Percentiles rank a stretch among this genome's conserved stretches.
These are phyloP conservation scores for Tylopilus rubrobrunneus DNA, from an alignment of 768 basidiomycete genomes.

Conservation along the genomic window DNA sequence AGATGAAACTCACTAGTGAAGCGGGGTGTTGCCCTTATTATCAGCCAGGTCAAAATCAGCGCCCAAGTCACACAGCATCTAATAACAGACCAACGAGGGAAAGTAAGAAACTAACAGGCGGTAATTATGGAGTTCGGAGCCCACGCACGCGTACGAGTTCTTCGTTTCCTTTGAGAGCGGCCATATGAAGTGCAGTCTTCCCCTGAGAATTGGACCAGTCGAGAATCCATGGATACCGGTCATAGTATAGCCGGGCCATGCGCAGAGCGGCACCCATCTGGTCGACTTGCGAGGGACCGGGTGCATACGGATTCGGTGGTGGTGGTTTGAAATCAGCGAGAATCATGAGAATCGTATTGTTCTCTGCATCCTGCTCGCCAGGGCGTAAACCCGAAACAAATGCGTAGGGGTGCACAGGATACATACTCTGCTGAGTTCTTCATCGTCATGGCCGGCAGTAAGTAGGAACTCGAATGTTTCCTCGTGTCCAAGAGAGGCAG, in stretches of 20 bases:
- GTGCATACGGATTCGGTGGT: conserved; percentile 41
- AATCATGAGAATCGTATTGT: conserved; percentile 89
- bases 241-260: conserved; percentile 85
- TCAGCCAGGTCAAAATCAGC: conserved; percentile 90
- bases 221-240: conserved; percentile 80
- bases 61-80: conserved; percentile 90
- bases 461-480: conserved; percentile 93
- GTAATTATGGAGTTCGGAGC: conserved; percentile 8
- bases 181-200: conserved; percentile 87
- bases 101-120: conserved; percentile 15
- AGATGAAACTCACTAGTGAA: conserved; percentile 74
- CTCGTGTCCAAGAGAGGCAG: conserved; percentile 82
- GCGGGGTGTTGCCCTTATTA: conserved; percentile 81
- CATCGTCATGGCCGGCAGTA: conserved; percentile 85
- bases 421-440: conserved; percentile 84
- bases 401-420: conserved; percentile 4
- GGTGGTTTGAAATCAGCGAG: conserved; percentile 78
- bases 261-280: conserved; percentile 69
- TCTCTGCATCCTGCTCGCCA: conserved; percentile 72
- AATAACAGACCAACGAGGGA: conserved; percentile 7
- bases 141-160: conserved; percentile 75
- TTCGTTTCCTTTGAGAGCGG: conserved; percentile 85
- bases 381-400: conserved; percentile 16
- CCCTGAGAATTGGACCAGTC: conserved; percentile 93
- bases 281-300: conserved; percentile 52